A percentile compares a stretch with the other conserved stretches of the same genome.
Conservation (phyloP, 23 red algal species). For the Pyropia yezoensis region DNA sequence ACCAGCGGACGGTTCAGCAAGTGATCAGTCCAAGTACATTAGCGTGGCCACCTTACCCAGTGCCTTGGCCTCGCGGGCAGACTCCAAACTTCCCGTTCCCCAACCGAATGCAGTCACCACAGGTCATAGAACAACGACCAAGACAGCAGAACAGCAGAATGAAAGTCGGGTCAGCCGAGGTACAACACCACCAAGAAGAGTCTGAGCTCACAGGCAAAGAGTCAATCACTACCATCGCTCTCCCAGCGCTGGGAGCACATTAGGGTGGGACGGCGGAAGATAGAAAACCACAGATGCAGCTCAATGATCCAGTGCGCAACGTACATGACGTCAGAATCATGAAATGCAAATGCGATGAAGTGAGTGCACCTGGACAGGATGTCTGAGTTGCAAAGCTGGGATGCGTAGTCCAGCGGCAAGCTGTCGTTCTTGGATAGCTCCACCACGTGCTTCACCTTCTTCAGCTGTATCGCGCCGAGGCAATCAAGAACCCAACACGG, state of each 20-base stretch:
- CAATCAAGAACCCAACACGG: not conserved
- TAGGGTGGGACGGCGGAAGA: not conserved
- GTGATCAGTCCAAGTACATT: conserved; percentile 87
- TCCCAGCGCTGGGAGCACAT: not conserved
- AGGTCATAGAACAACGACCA: not conserved
- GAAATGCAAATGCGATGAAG: conserved; percentile 98
- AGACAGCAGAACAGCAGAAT: not conserved
- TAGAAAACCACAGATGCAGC: not conserved
- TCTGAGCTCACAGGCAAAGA: not conserved
- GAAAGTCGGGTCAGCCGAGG: not conserved
- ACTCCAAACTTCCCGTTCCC: conserved; percentile 54
- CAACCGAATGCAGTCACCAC: not conserved
- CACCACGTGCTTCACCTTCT: conserved; percentile 80
- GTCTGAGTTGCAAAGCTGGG: conserved; percentile 90
- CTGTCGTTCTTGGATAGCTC: conserved; percentile 96
- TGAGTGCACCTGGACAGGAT: conserved; percentile 82
- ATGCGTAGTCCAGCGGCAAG: conserved; percentile 81
- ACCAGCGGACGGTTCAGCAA: too few species aligned
- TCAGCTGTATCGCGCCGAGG: conserved; percentile 19
- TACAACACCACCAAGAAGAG: not conserved
- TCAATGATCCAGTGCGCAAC: not conserved
- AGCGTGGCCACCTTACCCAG: conserved; percentile 91
- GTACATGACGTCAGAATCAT: conserved; percentile 98
- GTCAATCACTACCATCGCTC: not conserved
- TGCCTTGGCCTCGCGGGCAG: conserved; percentile 86